Base-by-base conservation (phyloP, 2,329 filamentous ascomycete genomes). In the Lachnum nothofagi region DNA sequence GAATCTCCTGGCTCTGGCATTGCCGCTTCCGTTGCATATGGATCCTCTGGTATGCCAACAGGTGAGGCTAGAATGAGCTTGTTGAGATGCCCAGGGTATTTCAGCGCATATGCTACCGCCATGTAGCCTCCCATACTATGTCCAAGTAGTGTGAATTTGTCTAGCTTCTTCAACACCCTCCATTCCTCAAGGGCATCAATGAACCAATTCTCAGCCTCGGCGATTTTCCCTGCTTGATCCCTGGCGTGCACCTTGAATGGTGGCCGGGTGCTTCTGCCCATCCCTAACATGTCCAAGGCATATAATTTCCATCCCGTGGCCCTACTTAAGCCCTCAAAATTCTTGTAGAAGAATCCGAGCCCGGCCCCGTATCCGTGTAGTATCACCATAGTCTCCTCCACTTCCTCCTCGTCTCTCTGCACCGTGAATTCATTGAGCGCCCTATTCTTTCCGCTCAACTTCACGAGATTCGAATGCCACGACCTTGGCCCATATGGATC, bases 281-380 rank as follows among this genome's bases (percentile, higher is more conserved):
- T 96, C 50, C 91, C 91, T 14, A 96, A 76, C 77, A 97, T 82
- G 63, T 98, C 91, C n/a, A 98, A 73, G 1, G 91, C 89, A 65
- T 93, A 97, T 16, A 98, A 71, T 62, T 88, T 91, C 83, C 93
- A 94, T 23, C 91, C 90, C 23, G 78, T 74, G 1, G 82, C 72
- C 16, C 91, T 82, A 39, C 85, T 91, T 27, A 98, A 71, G 5
- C 85, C 82, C 68, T 98, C 93, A 52, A 95, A 95, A 66, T 98
- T 98, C 71, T 93, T 91, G 76, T 96, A 98, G 75, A 95, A 98
- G 70, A 98, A 97, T 19, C 91, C 93, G 0, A 98, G 77, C 0
- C 93, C 93, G 2, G 93, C 93, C 40, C 93, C 93, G 67, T 98
- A 98, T 53, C 93, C 93, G 65, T 98, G 93, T 4, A 98, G 73